Evolutionary conservation across 768 basidiomycete genomes (phyloP).

Genomic region (Tricholoma hemisulphureum): DNA sequence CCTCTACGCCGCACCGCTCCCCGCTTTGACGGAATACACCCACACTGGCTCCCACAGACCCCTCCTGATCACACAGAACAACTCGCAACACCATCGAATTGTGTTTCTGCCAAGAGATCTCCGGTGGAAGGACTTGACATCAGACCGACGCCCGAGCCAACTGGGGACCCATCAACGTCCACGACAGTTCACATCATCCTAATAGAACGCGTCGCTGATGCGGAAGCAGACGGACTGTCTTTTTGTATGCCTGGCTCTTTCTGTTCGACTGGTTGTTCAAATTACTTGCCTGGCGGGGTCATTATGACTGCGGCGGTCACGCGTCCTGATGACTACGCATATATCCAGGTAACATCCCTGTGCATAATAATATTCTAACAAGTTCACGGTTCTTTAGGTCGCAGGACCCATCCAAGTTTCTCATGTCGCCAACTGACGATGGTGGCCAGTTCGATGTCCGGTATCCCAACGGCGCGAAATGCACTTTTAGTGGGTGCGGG

Average conservation of each 20-base stretch:
- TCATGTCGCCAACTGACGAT: conserved; percentile 28
- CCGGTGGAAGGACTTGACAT: too few species aligned
- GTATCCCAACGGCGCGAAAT: conserved; percentile 53
- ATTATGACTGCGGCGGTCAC: conserved; percentile 16
- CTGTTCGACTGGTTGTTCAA: conserved; percentile 8
- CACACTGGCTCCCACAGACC: too few species aligned
- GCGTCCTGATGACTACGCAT: conserved; percentile 16
- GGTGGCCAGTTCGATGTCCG: conserved; percentile 53
- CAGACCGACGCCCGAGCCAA: too few species aligned
- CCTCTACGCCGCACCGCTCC: too few species aligned
- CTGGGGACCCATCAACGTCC: too few species aligned
- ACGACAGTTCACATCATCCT: too few species aligned
- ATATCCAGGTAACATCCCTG: conserved; percentile 13
- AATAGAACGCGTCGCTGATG: conserved; percentile 20
- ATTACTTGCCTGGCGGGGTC: conserved; percentile 14
- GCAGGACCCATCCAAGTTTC: conserved; percentile 18
- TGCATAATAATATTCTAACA: neutral
- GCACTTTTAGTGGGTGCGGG: conserved; percentile 48
- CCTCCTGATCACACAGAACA: too few species aligned
- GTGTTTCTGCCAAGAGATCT: too few species aligned
- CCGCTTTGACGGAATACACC: too few species aligned
- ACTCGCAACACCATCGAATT: too few species aligned
- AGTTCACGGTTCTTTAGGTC: conserved; percentile 9
- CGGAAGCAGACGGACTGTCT: conserved; percentile 19
- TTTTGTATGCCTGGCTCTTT: conserved; percentile 12